A percentile compares a stretch with the other conserved stretches of the same genome.
Conservation (phyloP, 2,329 filamentous ascomycete species). For the Aotearoamyces nothofagi region DNA sequence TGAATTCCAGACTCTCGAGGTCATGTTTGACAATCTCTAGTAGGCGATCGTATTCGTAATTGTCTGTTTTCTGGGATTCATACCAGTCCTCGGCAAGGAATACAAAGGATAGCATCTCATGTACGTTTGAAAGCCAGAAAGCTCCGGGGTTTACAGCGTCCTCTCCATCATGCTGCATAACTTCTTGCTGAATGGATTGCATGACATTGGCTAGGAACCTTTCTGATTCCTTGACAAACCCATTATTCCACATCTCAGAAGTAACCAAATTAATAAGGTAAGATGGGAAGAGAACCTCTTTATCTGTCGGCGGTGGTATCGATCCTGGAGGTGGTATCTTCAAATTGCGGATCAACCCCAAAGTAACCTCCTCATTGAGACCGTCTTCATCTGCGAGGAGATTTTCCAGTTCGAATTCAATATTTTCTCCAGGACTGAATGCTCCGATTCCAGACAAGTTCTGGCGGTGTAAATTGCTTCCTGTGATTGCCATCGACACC, state of each 20-base stretch:
- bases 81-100: conserved; percentile 99
- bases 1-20: conserved; percentile 94
- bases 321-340: conserved; percentile 87
- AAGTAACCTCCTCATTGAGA: conserved; percentile 90
- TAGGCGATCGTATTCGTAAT: conserved; percentile 95
- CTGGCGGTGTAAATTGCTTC: conserved; percentile 47
- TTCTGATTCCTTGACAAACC: conserved; percentile 98
- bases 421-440: conserved; percentile 74
- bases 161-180: conserved; percentile 97
- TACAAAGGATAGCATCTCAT: conserved; percentile 99
- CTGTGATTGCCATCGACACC: conserved; percentile 82
- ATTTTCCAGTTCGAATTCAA: conserved; percentile 88
- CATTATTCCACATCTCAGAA: conserved; percentile 99
- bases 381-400: conserved; percentile 90
- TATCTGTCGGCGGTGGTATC: conserved; percentile 84
- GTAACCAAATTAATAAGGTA: conserved; percentile 99
- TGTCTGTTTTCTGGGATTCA: conserved; percentile 97
- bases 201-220: conserved; percentile 98
- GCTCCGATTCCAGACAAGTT: conserved; percentile 60
- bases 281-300: conserved; percentile 95
- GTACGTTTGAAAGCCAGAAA: conserved; percentile 98
- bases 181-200: conserved; percentile 98
- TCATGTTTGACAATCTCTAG: conserved; percentile 99
- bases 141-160: conserved; percentile 94
- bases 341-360: conserved; percentile 89